phyloP scores from a whole-genome alignment of 345 rosid species.

The Camelina sativa region DNA sequence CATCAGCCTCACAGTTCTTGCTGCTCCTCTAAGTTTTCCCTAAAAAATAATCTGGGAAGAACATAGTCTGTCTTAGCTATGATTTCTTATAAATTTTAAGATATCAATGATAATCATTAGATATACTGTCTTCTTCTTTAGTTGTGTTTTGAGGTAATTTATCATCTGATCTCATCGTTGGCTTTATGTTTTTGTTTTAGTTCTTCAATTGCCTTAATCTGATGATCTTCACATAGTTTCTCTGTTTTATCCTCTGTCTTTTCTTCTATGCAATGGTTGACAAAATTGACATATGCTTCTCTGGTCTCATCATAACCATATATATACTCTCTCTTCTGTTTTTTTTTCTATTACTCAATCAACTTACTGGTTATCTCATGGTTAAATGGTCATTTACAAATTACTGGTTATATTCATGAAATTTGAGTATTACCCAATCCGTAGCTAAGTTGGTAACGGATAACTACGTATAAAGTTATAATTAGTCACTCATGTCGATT shows the following conservation, averaged over 20 bases:
- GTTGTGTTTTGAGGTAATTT: not conserved
- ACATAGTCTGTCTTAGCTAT: not conserved
- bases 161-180: not conserved
- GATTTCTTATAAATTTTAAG: not conserved
- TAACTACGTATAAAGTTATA: not conserved
- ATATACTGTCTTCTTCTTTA: too few relatives aligned
- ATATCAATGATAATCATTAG: not conserved
- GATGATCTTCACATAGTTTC: not conserved
- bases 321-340: not conserved
- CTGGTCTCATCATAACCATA: not conserved
- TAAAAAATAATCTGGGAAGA: not conserved
- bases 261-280: not conserved
- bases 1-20: not conserved
- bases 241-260: not conserved
- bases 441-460: not conserved
- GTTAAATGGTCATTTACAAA: not conserved
- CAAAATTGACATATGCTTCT: not conserved
- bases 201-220: conserved; percentile 8
- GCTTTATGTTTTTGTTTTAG: conserved; percentile 4
- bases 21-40: not conserved
- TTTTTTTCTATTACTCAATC: not conserved
- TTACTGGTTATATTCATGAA: not conserved
- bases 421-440: not conserved
- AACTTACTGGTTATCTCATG: too few relatives aligned
- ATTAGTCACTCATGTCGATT: not conserved